Evolutionary conservation across 2,329 filamentous ascomycete species (phyloP), one percentile per base, ranked within the genome.

Genomic region (Ophiostoma angusticollis): DNA sequence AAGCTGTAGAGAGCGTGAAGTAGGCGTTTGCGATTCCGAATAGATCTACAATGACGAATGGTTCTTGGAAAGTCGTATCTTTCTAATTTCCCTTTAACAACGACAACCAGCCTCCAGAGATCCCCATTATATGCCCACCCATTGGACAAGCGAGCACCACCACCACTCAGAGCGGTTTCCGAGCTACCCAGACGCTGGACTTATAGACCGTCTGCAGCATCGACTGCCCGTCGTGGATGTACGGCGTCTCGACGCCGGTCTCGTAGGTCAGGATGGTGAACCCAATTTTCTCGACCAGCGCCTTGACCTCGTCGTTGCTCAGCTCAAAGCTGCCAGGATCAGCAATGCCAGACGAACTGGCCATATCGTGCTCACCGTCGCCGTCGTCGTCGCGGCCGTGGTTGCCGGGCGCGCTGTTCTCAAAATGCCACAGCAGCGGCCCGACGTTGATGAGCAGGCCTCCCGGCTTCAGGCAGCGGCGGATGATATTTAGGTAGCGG

Each of bases 401-500:
- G 47, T 70, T 68, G 28, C 73, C 71, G 0, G 72, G 73, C 1
- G 73, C 68, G 30, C 79, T 72, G 48, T 85, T 80, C 55, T 93
- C 85, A 56, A 93, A 96, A 58, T 98, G 93, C 91, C 91, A 98
- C 29, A 96, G 65, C 39, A 98, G 61, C 1, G 91, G 91, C 0
- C 91, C 91, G 18, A 93, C 65, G 53, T 98, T 98, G 53, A 94
- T 72, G 65, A 93, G 83, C 4, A 93, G 52, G 0, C 91, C 91
- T 19, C 81, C 82, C 0, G 74, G 67, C 48, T 72, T 76, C 35
- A 98, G 69, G 52, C 87, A 93, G 53, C 82, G 73, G 30, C 63
- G 65, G 39, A 96, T 83, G 2, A 86, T 79, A 54, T 93, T 78
- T 24, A 98, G 74, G 54, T 98, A 98, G 2, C 81, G 74, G 39